A percentile compares a stretch with the other conserved stretches of the same genome.
These are phyloP conservation scores for Mallotus japonicus DNA, from an alignment of 441 rosid genomes.

Conservation along the genomic window DNA sequence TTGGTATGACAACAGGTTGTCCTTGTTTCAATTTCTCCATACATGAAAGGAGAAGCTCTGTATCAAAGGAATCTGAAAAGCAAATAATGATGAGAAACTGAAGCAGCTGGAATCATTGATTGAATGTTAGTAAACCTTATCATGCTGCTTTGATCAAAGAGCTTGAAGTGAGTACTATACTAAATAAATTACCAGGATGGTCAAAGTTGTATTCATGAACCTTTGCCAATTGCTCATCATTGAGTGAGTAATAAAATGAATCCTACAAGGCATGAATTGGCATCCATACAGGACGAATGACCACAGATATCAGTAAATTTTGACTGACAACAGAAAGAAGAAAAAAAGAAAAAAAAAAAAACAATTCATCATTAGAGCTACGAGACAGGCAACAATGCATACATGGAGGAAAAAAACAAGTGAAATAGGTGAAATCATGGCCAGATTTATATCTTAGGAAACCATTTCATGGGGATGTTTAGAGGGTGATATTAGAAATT, in stretches of 20 bases:
- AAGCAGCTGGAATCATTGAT: neutral
- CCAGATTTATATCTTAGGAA: too few relatives aligned
- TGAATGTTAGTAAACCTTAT: neutral
- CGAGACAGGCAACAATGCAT: neutral
- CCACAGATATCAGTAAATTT: too few relatives aligned
- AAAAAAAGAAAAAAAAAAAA: too few relatives aligned
- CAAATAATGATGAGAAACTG: neutral
- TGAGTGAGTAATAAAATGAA: slow-evolving; percentile 74
- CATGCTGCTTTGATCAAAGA: neutral
- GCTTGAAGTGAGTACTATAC: neutral
- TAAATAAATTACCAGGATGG: slow-evolving; percentile 66
- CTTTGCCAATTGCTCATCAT: slow-evolving; percentile 40
- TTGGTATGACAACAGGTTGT: slow-evolving; percentile 70
- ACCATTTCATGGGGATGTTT: too few relatives aligned
- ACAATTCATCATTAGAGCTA: too few relatives aligned
- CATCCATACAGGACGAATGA: too few relatives aligned
- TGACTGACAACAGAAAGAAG: too few relatives aligned
- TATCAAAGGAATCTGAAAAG: slow-evolving; percentile 75
- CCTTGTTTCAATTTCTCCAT: slow-evolving; percentile 76
- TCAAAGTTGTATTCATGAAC: slow-evolving; percentile 96
- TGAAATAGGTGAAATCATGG: too few relatives aligned
- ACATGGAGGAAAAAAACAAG: too few relatives aligned
- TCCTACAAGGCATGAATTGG: slow-evolving; percentile 40
- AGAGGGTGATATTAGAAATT: too few relatives aligned
- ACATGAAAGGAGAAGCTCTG: slow-evolving; percentile 66